Percentiles rank a stretch among this genome's conserved stretches.
These are phyloP conservation scores for Xylariaceae sp. DNA, from an alignment of 2,329 filamentous ascomycete genomes.

Conservation along the genomic window DNA sequence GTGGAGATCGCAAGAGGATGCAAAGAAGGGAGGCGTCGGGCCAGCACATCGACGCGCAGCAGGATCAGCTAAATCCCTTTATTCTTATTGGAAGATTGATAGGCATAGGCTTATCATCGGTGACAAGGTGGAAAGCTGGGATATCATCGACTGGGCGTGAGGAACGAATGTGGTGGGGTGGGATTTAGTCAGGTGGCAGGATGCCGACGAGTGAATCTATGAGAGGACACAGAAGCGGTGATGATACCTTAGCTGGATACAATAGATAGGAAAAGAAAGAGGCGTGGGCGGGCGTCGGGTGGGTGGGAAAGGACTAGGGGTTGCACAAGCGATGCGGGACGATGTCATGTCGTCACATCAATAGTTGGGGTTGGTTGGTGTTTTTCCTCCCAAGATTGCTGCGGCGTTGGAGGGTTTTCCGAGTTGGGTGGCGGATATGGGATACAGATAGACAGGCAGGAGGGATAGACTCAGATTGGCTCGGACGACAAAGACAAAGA, in stretches of 20 bases:
- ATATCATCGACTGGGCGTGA: conserved; percentile 55
- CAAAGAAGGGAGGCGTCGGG: conserved; percentile 55
- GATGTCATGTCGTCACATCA: conserved; percentile 9
- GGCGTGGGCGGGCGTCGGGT: conserved; percentile 11
- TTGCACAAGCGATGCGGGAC: conserved; percentile 4
- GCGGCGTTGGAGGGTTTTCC: not conserved
- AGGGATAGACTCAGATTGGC: conserved; percentile 8
- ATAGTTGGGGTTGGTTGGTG: not conserved
- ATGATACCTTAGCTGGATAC: conserved; percentile 2
- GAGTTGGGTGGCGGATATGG: no score
- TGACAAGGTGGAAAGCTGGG: conserved; percentile 62
- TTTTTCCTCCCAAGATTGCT: not conserved
- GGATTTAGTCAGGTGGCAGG: conserved; percentile 19
- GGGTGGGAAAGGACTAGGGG: conserved; percentile 4
- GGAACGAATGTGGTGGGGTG: conserved; percentile 22
- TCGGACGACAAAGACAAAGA: conserved; percentile 5
- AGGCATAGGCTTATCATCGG: conserved; percentile 65
- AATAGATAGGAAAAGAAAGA: no score
- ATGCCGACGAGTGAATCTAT: conserved; percentile 13
- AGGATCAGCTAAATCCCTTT: conserved; percentile 60
- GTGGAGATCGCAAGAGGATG: conserved; percentile 59
- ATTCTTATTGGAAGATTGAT: conserved; percentile 66
- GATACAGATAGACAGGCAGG: conserved; percentile 8
- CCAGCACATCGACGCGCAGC: conserved; percentile 62
- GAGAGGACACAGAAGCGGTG: conserved; percentile 9